Percentiles rank a stretch among this genome's conserved stretches.
Evolutionary conservation across 176 grass and related monocot species (phyloP).

Genomic region (Ensete glaucum): DNA sequence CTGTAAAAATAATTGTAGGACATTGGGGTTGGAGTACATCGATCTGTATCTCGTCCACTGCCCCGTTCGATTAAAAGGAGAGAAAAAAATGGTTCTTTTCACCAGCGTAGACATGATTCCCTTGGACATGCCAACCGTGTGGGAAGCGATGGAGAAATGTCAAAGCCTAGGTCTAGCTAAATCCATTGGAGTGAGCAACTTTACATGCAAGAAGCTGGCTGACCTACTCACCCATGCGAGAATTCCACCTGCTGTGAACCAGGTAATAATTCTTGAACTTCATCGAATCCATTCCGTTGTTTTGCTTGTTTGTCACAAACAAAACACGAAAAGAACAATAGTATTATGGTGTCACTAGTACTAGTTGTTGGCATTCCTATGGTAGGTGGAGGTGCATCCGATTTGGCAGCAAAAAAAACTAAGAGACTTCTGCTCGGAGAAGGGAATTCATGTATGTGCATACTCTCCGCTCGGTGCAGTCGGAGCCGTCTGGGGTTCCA

Average conservation of each 20-base stretch:
- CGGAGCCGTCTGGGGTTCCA: conserved; percentile 56
- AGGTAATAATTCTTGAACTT: conserved; percentile 4
- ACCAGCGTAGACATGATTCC: conserved; percentile 19
- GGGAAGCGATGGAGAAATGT: conserved; percentile 65
- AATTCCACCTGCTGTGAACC: conserved; percentile 41
- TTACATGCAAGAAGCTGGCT: conserved; percentile 49
- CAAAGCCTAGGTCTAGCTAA: conserved; percentile 40
- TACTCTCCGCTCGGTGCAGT: conserved; percentile 61
- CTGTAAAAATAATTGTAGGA: background rate
- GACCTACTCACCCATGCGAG: conserved; percentile 29
- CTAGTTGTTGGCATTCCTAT: background rate
- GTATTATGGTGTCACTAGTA: too few species aligned
- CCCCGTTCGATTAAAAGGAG: background rate
- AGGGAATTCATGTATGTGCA: conserved; percentile 53
- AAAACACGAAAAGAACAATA: too few species aligned
- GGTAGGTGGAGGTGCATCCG: conserved; percentile 63
- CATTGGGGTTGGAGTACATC: background rate
- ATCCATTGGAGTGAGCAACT: conserved; percentile 49
- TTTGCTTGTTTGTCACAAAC: too few species aligned
- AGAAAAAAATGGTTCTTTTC: conserved; percentile 11
- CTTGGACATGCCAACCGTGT: conserved; percentile 35
- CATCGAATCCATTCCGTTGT: too few species aligned
- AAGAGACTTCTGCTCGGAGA: conserved; percentile 46
- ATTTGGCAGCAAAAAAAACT: conserved; percentile 74
- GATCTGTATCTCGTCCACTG: background rate